Conservation (phyloP, 306 rosid species). For the Cicer chorassanicum region DNA sequence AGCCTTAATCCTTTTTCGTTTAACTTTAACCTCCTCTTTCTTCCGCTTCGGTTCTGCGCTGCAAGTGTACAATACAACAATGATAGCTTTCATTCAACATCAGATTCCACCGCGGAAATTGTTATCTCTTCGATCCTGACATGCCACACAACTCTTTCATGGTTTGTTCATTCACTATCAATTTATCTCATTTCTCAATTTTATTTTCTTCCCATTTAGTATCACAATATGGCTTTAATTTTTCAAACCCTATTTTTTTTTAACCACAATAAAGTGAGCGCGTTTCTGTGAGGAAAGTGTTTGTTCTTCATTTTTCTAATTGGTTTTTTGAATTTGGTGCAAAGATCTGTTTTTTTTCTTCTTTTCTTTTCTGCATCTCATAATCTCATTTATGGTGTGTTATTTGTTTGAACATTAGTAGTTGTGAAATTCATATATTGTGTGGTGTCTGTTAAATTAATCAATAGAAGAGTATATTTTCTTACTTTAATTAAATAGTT, state of each 20-base stretch:
- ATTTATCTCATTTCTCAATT: background rate
- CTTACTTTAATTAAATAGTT: too few relatives aligned
- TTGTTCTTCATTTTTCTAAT: background rate
- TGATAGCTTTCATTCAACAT: constrained; percentile 22
- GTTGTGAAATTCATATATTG: too few relatives aligned
- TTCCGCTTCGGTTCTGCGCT: background rate
- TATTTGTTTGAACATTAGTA: too few relatives aligned
- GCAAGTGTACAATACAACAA: background rate
- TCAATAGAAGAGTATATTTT: too few relatives aligned
- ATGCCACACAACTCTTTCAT: constrained; percentile 39
- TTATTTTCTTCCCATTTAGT: background rate
- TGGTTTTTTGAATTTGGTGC: constrained; percentile 19
- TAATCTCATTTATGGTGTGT: background rate
- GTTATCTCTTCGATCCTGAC: constrained; percentile 24
- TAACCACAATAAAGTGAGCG: background rate
- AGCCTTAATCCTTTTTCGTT: background rate
- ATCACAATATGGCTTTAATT: background rate
- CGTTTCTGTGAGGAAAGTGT: too few relatives aligned
- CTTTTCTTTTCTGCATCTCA: background rate
- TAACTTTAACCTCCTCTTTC: background rate
- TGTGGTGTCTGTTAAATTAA: too few relatives aligned
- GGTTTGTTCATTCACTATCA: constrained; percentile 51
- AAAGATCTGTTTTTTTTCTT: constrained; percentile 4
- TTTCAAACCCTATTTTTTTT: background rate
- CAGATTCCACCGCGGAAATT: constrained; percentile 29